Percentiles rank a stretch among this genome's conserved stretches.
These are phyloP conservation scores for Nigrospora oryzae DNA, from an alignment of 2,329 filamentous ascomycete genomes.

Conservation along the genomic window DNA sequence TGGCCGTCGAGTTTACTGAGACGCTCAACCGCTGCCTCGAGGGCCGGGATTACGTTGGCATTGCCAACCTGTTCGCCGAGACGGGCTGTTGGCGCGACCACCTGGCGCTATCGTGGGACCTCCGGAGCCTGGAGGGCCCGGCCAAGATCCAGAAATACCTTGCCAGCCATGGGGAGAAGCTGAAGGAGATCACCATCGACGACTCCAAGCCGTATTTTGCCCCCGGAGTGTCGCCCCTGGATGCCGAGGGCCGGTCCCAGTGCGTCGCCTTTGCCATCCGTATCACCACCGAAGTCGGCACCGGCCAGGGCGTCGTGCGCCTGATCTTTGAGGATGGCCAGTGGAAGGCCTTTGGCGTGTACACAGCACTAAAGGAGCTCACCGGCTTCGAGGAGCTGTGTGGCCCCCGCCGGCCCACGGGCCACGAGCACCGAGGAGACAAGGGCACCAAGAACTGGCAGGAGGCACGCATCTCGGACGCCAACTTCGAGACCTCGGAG, in stretches of 20 bases:
- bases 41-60: conserved; percentile 20
- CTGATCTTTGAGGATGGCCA: conserved; percentile 29
- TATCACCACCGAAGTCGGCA: conserved; percentile 43
- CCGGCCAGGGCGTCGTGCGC: conserved; percentile 46
- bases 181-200: conserved; percentile 37
- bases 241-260: conserved; percentile 35
- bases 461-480: conserved; percentile 39
- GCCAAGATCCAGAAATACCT: conserved; percentile 31
- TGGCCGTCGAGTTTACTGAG: conserved; percentile 27
- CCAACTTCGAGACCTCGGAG: conserved; percentile 37
- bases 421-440: conserved; percentile 46
- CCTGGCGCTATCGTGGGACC: conserved; percentile 46
- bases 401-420: conserved; percentile 38
- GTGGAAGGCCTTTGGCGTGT: conserved; percentile 59
- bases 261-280: conserved; percentile 50
- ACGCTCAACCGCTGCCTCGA: conserved; percentile 25
- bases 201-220: conserved; percentile 30
- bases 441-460: conserved; percentile 50
- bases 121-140: conserved; percentile 39
- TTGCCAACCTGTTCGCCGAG: conserved; percentile 30
- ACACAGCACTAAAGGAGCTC: conserved; percentile 48
- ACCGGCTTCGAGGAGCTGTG: conserved; percentile 43
- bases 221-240: conserved; percentile 36
- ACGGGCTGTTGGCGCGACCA: conserved; percentile 52
- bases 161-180: conserved; percentile 24